Evolutionary conservation across 2,329 filamentous ascomycete species (phyloP).

Genomic region (Ophiostoma sp.): DNA sequence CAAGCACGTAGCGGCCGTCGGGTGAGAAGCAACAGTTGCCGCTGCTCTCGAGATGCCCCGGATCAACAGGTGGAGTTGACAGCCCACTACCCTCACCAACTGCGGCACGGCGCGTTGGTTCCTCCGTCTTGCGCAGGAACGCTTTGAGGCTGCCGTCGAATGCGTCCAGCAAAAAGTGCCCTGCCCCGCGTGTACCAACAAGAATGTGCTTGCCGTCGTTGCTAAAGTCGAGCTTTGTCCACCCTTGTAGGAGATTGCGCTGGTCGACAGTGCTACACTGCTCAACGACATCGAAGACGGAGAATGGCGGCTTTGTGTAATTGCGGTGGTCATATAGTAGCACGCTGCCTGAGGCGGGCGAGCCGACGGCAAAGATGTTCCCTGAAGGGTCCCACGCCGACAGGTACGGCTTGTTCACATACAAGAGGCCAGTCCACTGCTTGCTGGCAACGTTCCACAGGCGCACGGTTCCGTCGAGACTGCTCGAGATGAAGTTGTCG

Average conservation of each 20-base stretch:
- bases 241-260: conserved; percentile 60
- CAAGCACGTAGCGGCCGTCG: conserved; percentile 82
- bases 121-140: conserved; percentile 58
- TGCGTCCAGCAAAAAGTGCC: conserved; percentile 89
- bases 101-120: conserved; percentile 47
- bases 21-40: conserved; percentile 85
- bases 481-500: conserved; percentile 89
- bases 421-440: conserved; percentile 72
- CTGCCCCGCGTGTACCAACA: conserved; percentile 73
- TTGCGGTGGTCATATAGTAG: conserved; percentile 91
- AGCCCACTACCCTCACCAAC: conserved; percentile 43
- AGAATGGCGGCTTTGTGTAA: conserved; percentile 86
- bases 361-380: conserved; percentile 83
- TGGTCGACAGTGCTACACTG: conserved; percentile 44
- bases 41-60: conserved; percentile 48
- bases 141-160: conserved; percentile 77
- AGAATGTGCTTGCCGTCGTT: conserved; percentile 90
- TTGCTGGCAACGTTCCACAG: conserved; percentile 84
- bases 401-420: conserved; percentile 74
- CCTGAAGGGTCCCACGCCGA: conserved; percentile 89
- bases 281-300: conserved; percentile 72
- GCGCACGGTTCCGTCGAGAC: conserved; percentile 82
- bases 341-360: conserved; percentile 69
- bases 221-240: conserved; percentile 91
- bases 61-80: conserved; percentile 15